Evolutionary conservation across 345 rosid genomes (phyloP).

Genomic region (Syzygium aromaticum): DNA sequence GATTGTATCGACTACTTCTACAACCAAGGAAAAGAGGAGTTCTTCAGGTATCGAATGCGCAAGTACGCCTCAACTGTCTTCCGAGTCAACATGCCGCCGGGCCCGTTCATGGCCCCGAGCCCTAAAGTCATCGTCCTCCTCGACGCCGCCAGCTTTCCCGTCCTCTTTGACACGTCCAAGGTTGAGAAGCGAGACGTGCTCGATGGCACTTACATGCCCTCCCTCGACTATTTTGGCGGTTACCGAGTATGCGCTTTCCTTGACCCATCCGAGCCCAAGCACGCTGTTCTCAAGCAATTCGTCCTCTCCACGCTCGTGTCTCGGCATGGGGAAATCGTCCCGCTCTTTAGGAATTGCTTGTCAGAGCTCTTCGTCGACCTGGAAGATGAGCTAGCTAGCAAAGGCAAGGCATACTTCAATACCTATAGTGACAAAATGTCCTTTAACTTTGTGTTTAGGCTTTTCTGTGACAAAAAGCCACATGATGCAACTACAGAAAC

Average conservation of each 20-base stretch:
- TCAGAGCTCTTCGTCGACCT: conserved; percentile 12
- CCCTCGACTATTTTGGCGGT: conserved; percentile 26
- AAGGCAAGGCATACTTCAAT: conserved; percentile 7
- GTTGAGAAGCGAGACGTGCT: conserved; percentile 32
- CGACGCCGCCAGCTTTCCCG: conserved; percentile 25
- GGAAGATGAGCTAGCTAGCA: conserved; percentile 13
- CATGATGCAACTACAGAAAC: not conserved
- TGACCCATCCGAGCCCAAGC: conserved; percentile 33
- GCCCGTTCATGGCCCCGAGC: conserved; percentile 29
- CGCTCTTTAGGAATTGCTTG: conserved; percentile 15
- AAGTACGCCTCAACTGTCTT: conserved; percentile 26
- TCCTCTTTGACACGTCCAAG: conserved; percentile 39
- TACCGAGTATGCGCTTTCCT: conserved; percentile 28
- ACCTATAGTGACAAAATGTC: not conserved
- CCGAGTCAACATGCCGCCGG: conserved; percentile 45
- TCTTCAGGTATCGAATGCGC: conserved; percentile 11
- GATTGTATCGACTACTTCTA: conserved; percentile 43
- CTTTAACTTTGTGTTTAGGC: conserved; percentile 10
- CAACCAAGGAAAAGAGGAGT: conserved; percentile 27
- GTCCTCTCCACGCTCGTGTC: conserved; percentile 16
- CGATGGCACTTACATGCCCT: conserved; percentile 34
- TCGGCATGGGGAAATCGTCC: conserved; percentile 14
- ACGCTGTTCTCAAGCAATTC: conserved; percentile 20
- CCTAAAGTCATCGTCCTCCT: conserved; percentile 24
- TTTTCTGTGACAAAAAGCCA: conserved; percentile 11